A percentile compares a stretch with the other conserved stretches of the same genome.
Conservation (phyloP, 2,329 filamentous ascomycete species). For the Calonectria pseudoturangicola region DNA sequence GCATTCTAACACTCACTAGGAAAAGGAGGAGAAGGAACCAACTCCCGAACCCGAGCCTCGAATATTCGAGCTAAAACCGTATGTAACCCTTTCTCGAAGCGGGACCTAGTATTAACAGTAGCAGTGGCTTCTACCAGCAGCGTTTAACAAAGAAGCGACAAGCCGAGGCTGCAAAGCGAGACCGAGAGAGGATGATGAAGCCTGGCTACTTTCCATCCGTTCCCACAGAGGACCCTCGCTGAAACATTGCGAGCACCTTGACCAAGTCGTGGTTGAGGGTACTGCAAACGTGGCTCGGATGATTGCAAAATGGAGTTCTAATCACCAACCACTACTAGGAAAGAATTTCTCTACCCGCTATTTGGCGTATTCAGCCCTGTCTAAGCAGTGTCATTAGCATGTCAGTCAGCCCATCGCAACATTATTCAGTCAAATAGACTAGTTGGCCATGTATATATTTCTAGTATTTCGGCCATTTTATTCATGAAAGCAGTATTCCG, state of each 20-base stretch:
- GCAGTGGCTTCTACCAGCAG: conserved; percentile 89
- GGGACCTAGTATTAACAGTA: not conserved
- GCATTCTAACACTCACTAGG: conserved; percentile 29
- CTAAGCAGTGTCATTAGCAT: no score
- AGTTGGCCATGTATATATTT: no score
- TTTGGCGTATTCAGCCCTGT: no score
- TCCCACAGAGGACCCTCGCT: conserved; percentile 76
- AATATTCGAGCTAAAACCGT: conserved; percentile 90
- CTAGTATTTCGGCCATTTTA: no score
- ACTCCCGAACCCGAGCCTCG: conserved; percentile 77
- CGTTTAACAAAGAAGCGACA: conserved; percentile 82
- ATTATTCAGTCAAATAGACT: no score
- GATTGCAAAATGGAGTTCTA: not conserved
- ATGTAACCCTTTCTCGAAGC: conserved; percentile 29
- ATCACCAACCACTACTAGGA: no score
- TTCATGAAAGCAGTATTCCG: no score
- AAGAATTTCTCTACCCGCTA: no score
- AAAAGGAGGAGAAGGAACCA: conserved; percentile 48
- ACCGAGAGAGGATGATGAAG: conserved; percentile 86
- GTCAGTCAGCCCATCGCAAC: no score
- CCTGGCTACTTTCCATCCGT: conserved; percentile 90
- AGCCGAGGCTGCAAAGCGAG: conserved; percentile 78
- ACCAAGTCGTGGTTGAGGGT: not conserved
- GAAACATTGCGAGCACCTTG: conserved; percentile 32
- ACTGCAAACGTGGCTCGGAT: not conserved